These are phyloP conservation scores for Podila epigama DNA, from an alignment of 192 early-diverging fungal genomes.

Conservation along the genomic window DNA sequence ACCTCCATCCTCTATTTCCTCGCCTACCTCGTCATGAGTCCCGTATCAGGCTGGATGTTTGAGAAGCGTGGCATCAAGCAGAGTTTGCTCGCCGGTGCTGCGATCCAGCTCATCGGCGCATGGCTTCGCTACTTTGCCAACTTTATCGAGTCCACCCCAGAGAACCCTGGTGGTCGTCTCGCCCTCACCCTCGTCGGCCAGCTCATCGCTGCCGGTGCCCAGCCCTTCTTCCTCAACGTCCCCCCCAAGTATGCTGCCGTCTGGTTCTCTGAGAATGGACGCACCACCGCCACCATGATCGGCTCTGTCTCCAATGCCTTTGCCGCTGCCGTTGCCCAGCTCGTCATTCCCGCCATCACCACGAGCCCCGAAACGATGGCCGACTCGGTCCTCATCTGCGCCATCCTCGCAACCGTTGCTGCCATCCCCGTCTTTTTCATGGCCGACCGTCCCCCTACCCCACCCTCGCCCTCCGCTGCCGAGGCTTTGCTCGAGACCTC, in stretches of 20 bases:
- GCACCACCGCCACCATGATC: constrained; percentile 59
- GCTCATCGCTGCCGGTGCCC: constrained; percentile 54
- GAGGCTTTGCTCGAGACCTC: constrained; percentile 33
- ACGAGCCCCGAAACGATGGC: constrained; percentile 32
- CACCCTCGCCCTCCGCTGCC: constrained; percentile 57
- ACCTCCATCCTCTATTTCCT: constrained; percentile 56
- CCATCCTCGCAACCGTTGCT: constrained; percentile 47
- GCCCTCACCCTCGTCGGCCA: constrained; percentile 59
- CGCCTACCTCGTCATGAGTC: constrained; percentile 52
- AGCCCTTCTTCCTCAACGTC: constrained; percentile 63
- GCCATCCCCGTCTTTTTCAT: constrained; percentile 54
- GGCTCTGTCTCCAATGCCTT: constrained; percentile 56
- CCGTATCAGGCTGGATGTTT: constrained; percentile 54
- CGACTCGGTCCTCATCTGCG: constrained; percentile 52
- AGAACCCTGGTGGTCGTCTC: constrained; percentile 37
- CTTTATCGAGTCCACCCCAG: constrained; percentile 41
- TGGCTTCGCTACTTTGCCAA: constrained; percentile 55
- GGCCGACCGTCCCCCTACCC: constrained; percentile 53
- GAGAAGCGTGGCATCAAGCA: constrained; percentile 51
- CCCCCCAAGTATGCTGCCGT: constrained; percentile 63
- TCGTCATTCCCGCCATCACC: constrained; percentile 58
- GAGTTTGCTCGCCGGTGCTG: constrained; percentile 53
- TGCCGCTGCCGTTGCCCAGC: constrained; percentile 57
- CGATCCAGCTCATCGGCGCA: constrained; percentile 51
- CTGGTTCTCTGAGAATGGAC: constrained; percentile 60